These are phyloP conservation scores for Trametes meyenii DNA, from an alignment of 768 basidiomycete species.

Conservation along the genomic window DNA sequence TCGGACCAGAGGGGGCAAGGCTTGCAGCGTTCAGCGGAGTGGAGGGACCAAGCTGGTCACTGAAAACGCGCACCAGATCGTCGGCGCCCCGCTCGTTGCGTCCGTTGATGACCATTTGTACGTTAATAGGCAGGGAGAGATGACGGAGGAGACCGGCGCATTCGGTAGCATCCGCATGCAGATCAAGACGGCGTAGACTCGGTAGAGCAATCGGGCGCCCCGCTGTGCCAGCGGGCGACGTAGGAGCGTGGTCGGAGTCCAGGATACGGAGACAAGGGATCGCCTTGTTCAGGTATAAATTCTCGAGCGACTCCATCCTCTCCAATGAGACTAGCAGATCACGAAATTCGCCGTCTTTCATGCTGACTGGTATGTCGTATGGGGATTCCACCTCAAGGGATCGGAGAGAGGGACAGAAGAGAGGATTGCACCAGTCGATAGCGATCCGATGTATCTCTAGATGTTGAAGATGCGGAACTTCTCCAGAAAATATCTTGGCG, in stretches of 20 bases:
- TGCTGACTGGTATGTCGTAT: background rate
- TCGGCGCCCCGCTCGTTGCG: conserved; percentile 1
- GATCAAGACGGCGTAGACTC: background rate
- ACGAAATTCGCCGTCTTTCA: background rate
- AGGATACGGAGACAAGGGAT: conserved; percentile 3
- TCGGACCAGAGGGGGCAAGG: background rate
- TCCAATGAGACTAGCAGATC: conserved; percentile 1
- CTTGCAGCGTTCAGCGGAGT: background rate
- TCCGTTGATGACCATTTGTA: background rate
- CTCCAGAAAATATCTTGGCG: conserved; percentile 1
- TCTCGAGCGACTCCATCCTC: background rate
- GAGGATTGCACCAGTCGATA: conserved; percentile 4
- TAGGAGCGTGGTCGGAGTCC: background rate
- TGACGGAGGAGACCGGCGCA: conserved; percentile 5
- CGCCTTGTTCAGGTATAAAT: background rate
- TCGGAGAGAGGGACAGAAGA: conserved; percentile 8
- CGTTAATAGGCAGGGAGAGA: background rate
- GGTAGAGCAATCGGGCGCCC: background rate
- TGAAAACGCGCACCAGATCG: conserved; percentile 1
- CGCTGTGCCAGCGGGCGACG: background rate
- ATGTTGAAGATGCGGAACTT: conserved; percentile 1
- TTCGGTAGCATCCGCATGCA: conserved; percentile 1
- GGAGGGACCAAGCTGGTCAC: background rate
- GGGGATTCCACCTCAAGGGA: background rate
- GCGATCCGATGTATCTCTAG: background rate